Percentiles rank a stretch among this genome's conserved stretches.
phyloP scores from a whole-genome alignment of 345 rosid genomes.

The Carallia brachiata region DNA sequence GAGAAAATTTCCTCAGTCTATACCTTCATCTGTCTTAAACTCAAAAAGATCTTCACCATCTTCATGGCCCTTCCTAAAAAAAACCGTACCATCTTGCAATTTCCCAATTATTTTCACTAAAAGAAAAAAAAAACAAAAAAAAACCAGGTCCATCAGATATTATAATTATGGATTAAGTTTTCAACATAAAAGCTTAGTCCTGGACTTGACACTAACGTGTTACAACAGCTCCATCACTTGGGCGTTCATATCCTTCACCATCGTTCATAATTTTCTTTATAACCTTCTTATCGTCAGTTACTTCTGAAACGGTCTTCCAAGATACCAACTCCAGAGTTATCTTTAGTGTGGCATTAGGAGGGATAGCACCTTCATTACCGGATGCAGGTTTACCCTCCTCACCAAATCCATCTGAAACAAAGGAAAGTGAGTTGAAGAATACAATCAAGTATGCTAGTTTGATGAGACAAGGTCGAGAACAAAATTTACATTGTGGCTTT shows the following conservation, averaged over 20 bases:
- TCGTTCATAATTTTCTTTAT: conserved; percentile 75
- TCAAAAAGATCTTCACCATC: conserved; percentile 55
- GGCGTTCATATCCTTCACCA: conserved; percentile 85
- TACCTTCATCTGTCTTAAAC: conserved; percentile 90
- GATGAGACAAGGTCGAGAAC: neutral
- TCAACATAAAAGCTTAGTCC: neutral
- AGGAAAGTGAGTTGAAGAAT: neutral
- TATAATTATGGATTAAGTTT: too few relatives aligned
- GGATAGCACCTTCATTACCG: conserved; percentile 61
- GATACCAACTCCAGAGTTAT: conserved; percentile 71
- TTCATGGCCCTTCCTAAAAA: conserved; percentile 71
- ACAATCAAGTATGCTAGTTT: neutral
- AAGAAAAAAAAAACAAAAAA: conserved; percentile 21
- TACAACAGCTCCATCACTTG: conserved; percentile 78
- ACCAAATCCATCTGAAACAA: conserved; percentile 73
- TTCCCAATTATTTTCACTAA: conserved; percentile 88
- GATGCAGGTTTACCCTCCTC: conserved; percentile 71
- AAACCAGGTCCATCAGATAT: neutral
- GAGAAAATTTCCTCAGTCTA: neutral
- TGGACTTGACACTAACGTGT: conserved; percentile 34
- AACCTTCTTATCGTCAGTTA: conserved; percentile 82
- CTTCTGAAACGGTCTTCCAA: conserved; percentile 79
- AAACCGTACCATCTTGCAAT: conserved; percentile 73
- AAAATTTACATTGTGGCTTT: conserved; percentile 63
- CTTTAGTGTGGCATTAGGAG: conserved; percentile 69